Evolutionary conservation across 2,329 filamentous ascomycete species (phyloP), one percentile per base, ranked within the genome.

Genomic region (Scedosporium aurantiacum): DNA sequence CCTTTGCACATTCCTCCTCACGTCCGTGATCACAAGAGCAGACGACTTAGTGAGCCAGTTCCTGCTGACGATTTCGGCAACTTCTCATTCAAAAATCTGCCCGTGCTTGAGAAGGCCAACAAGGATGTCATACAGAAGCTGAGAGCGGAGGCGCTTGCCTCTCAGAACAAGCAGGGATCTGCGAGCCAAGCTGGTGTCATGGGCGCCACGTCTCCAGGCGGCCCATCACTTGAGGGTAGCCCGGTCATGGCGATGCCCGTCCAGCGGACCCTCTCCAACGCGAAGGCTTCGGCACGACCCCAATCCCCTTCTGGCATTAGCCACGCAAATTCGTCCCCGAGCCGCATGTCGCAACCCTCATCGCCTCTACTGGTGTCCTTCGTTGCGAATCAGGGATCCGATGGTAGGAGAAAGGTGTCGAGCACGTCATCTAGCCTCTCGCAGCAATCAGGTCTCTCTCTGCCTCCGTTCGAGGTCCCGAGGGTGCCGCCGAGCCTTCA

Each of bases 41-140:
- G 94, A 65, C 83, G 94, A 67, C 79, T 97, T 45, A 97, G 93
- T 72, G 94, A 99, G 73, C 94, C 94, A 1, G 86, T 93, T 16
- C 83, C 85, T 37, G 82, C 87, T 0, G 94, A 99, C 72, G 95
- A 99, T 71, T 99, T 99, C 78, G 94, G 94, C 37, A 91, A 85
- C 64, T 99, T 99, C 73, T 85, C 91, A 45, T 99, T 96, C 80
- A 99, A 99, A 76, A 99, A 99, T 68, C 77, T 99, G 57, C 92
- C 93, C 0, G 93, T 97, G 21, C 80, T 99, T 18, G 94, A 97
- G 69, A 97, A 97, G 73, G 94, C 94, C 61, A 99, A 99, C 75
- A 99, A 99, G 71, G 94, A 99, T 68, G 91, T 97, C 32, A 96
- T 99, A 37, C 92, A 97, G 68, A 97, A 97, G 72, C 79, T 99